Conservation (phyloP, 2,329 filamentous ascomycete species). For the Aquanectria penicillioides region DNA sequence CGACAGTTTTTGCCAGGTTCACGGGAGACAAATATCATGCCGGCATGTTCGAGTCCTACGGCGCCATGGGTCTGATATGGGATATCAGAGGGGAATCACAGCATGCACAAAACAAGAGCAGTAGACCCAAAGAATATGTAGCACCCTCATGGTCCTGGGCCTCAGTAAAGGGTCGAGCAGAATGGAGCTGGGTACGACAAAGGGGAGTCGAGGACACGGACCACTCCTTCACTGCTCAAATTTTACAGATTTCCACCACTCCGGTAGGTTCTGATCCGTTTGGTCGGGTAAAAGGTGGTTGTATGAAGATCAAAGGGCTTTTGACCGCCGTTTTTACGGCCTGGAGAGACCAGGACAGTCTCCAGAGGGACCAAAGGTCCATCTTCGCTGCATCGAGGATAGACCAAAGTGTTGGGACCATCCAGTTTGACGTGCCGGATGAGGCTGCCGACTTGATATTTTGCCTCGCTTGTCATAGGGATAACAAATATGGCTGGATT, state of each 20-base stretch:
- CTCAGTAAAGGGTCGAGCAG: constrained; percentile 8
- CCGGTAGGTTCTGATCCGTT: not conserved
- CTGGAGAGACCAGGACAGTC: not conserved
- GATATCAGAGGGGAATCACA: not conserved
- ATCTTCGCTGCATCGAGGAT: not conserved
- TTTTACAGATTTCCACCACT: not conserved
- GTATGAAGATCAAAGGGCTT: not conserved
- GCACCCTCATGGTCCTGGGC: constrained; percentile 19
- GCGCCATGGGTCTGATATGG: constrained; percentile 8
- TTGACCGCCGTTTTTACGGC: not conserved
- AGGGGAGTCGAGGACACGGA: not conserved
- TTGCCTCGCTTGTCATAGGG: not conserved
- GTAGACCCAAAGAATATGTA: constrained; percentile 1
- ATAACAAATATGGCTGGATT: not conserved
- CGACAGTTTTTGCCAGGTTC: not conserved
- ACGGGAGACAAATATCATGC: not conserved
- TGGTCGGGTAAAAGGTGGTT: not conserved
- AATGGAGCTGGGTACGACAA: constrained; percentile 3
- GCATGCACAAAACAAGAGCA: not conserved
- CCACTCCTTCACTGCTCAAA: not conserved
- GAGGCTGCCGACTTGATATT: not conserved
- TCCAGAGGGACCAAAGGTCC: not conserved
- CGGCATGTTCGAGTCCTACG: constrained; percentile 7
- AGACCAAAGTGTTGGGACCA: not conserved
- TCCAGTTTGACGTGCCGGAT: not conserved